A percentile compares a stretch with the other conserved stretches of the same genome.
These are phyloP conservation scores for Gastrodia elata DNA, from an alignment of 106 monocot genomes.

Conservation along the genomic window DNA sequence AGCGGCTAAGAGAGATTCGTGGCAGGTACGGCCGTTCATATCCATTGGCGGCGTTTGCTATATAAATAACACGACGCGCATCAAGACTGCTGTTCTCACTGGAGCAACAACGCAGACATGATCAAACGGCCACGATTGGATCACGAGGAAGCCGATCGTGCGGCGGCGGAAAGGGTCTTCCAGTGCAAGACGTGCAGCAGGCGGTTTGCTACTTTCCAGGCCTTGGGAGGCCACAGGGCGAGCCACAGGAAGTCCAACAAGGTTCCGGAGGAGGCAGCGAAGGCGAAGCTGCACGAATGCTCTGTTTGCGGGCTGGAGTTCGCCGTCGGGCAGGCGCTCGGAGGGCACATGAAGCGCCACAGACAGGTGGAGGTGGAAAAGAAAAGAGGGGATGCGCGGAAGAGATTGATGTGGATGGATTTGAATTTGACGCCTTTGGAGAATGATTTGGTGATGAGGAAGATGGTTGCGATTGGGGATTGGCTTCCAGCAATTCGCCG, in stretches of 20 bases:
- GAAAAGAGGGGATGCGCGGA: background rate
- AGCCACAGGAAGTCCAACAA: conserved; percentile 45
- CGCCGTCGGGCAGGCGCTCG: conserved; percentile 13
- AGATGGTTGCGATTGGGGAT: conserved; percentile 1
- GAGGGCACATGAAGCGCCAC: conserved; percentile 18
- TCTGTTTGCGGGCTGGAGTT: conserved; percentile 18
- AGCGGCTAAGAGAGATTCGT: background rate
- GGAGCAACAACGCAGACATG: background rate
- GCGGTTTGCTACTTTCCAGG: conserved; percentile 62
- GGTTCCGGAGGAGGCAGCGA: background rate
- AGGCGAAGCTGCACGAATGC: conserved; percentile 9
- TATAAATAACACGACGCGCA: background rate
- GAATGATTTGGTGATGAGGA: conserved; percentile 9
- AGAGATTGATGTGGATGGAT: conserved; percentile 6
- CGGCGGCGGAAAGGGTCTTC: conserved; percentile 14
- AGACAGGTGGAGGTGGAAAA: background rate
- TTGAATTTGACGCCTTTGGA: conserved; percentile 10
- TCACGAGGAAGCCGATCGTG: background rate
- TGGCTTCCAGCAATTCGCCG: background rate
- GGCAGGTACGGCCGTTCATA: background rate
- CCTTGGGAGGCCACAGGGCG: conserved; percentile 63
- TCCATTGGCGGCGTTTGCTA: too few relatives aligned
- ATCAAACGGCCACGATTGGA: background rate
- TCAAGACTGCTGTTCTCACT: background rate
- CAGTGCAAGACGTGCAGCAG: conserved; percentile 73